phyloP scores from a whole-genome alignment of 176 grass and related monocot genomes.

The Avena insularis region DNA sequence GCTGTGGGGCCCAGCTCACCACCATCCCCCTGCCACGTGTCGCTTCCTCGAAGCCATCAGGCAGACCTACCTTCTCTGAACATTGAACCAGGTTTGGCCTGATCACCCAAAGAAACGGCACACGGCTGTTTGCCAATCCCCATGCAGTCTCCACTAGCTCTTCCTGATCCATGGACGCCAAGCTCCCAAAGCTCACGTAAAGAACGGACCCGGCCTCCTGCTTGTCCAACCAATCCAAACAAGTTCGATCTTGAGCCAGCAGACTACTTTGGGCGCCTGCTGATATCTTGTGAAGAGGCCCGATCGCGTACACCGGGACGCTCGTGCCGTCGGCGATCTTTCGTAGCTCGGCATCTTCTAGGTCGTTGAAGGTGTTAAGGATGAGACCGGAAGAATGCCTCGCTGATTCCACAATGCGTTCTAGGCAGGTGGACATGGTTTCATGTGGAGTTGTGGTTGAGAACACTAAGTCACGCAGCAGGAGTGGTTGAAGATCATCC shows the following conservation, averaged over 20 bases:
- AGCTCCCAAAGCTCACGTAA: conserved; percentile 54
- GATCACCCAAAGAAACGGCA: conserved; percentile 47
- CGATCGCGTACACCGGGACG: conserved; percentile 21
- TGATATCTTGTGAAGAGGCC: conserved; percentile 51
- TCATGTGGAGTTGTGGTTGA: neutral
- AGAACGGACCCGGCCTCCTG: conserved; percentile 34
- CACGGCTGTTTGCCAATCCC: conserved; percentile 35
- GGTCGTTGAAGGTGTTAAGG: conserved; percentile 42
- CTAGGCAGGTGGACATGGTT: conserved; percentile 10
- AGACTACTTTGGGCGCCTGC: neutral
- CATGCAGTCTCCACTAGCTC: conserved; percentile 44
- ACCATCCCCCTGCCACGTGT: conserved; percentile 30
- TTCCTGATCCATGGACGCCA: conserved; percentile 19
- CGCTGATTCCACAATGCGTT: neutral
- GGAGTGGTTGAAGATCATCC: conserved; percentile 42
- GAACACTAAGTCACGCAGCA: conserved; percentile 35
- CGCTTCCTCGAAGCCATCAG: conserved; percentile 27
- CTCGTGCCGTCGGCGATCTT: conserved; percentile 5
- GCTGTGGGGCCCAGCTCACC: conserved; percentile 50
- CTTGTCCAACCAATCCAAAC: conserved; percentile 44
- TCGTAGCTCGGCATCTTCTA: conserved; percentile 10
- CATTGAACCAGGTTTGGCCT: conserved; percentile 20
- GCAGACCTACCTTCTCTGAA: neutral
- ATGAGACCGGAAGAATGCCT: conserved; percentile 35
- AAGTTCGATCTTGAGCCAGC: conserved; percentile 19